Conservation (phyloP, 1,284 basidiomycete species). For the Ustilago bromivora region DNA sequence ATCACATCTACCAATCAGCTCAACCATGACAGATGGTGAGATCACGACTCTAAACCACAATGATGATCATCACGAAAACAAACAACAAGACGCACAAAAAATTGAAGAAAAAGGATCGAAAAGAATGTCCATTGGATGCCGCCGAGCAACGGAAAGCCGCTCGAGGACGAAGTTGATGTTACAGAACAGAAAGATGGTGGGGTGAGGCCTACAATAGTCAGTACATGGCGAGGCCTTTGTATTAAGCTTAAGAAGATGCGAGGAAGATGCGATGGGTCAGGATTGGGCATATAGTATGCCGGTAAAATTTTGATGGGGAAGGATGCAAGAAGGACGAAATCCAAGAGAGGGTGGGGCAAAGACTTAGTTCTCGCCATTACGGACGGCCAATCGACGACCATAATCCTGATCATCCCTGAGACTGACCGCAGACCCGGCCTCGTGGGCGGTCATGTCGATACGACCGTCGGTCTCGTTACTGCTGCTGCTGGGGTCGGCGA, state of each 20-base stretch:
- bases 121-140: neutral
- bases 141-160: neutral
- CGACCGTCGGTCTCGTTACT: constrained; percentile 53
- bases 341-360: constrained; percentile 13
- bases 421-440: constrained; percentile 39
- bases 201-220: neutral
- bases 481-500: constrained; percentile 53
- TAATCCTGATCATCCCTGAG: constrained; percentile 61
- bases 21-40: neutral
- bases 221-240: neutral
- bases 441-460: constrained; percentile 50
- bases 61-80: neutral
- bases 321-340: neutral
- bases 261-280: neutral
- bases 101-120: neutral
- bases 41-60: neutral
- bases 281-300: neutral
- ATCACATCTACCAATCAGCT: neutral
- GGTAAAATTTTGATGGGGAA: neutral
- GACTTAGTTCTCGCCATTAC: constrained; percentile 27
- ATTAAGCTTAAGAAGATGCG: neutral
- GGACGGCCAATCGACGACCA: constrained; percentile 51
- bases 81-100: neutral
- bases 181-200: neutral
- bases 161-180: neutral